Evolutionary conservation across 176 grass and related monocot genomes (phyloP), one percentile per base, ranked within the genome.

Genomic region (Olyra latifolia): DNA sequence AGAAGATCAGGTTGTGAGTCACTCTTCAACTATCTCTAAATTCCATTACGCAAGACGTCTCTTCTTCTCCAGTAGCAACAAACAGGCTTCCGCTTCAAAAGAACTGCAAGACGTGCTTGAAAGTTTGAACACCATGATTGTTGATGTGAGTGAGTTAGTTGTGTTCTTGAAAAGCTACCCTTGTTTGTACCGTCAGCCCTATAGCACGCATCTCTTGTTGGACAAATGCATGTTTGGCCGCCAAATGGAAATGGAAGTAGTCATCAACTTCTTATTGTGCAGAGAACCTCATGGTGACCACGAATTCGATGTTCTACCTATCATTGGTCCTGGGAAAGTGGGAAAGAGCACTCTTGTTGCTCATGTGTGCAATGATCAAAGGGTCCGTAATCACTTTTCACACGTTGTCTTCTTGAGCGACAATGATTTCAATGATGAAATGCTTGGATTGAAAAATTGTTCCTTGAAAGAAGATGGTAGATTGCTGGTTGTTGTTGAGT

Each of bases 401-500:
- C 24, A 81, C 20, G 44, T 66, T 5, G 1, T 28, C 0, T 58
- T 42, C 35, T 62, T 28, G 20, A 35, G 32, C 5, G 5, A 35
- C 32, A 35, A 35, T 35, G 32, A 35, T 35, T 35, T 35, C 1
- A 35, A 4, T 35, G 32, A 35, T 35, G 32, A 35, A 4, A 35
- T 35, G 32, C 32, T 35, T 35, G 32, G 32, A 35, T 2, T 35
- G 32, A 35, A 35, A 35, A 35, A 35, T 35, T 35, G 32, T 35
- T 35, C 32, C 32, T 35, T 4, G 32, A 35, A 7, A 2, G 27
- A 63, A 8, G 39, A 22, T 17, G 12, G 29, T 19, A 84, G 55
- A 10, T 19, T 83, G 28, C 23, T 88, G 25, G 54, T 88, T 25
- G 64, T 88, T 30, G 20, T 88, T 15, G 86, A 83, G 38, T 0